Base-by-base conservation (phyloP, 768 basidiomycete genomes). In the Podaxis rugospora region DNA sequence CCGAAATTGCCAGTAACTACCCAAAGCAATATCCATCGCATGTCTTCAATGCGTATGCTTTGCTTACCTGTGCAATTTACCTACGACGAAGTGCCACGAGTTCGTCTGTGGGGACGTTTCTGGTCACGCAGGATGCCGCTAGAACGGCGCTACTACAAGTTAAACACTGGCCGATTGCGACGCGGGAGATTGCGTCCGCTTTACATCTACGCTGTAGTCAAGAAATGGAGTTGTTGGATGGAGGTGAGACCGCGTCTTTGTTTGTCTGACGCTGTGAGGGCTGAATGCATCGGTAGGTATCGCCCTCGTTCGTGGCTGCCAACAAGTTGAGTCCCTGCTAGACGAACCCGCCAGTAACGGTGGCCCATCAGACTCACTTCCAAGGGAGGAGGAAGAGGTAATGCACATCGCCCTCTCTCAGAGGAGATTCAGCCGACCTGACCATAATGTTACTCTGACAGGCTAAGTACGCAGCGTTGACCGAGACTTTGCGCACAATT, bases 11-110 rank as follows among this genome's bases (percentile, higher is more conserved):
- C 32, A 50, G 32, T 23, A 50, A 25, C 4, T 58, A 58, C 36
- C 57, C 57, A 21, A 14, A 51, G 11, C 32, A 58, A 27, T 58
- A 58, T 4, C 57, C 57, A 13, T 58, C 57, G 11, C 21, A 58
- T 25, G 23, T 58, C 16, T 58, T 58, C 14, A 37, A 50, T 14
- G 57, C 57, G n/a, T 58, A 58, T 11, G 46, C 57, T 16, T 25
- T 39, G 36, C 35, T 58, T 2, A 58, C 32, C 16, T 49, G 35
- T 18, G 57, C 49, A 14, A 58, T 25, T 16, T 49, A 3, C 10
- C 57, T 58, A n/a, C 57, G 57, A 7, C 32, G 21, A 23, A 25
- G 18, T 21, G n/a, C 57, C 25, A 25, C 7, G 13, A 32, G 10
- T 10, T 37, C 36, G 11, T 37, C 57, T 3, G 46, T 50, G 1